Evolutionary conservation across 495 filamentous ascomycete genomes (phyloP).

Genomic region (Xylaria palmicola): DNA sequence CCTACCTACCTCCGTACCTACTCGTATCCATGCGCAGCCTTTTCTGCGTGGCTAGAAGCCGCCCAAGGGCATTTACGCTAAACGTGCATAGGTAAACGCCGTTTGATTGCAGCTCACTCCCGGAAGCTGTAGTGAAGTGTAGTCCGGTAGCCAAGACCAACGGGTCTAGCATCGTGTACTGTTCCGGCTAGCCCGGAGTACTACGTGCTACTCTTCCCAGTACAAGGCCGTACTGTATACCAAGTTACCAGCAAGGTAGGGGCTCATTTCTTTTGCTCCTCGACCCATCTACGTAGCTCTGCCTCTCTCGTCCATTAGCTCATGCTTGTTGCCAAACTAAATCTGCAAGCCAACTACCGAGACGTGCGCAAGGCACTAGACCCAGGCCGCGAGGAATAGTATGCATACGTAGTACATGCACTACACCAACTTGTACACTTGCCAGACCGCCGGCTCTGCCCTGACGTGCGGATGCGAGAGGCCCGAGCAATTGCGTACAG

Average conservation of each 20-base stretch:
- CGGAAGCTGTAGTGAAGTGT: neutral
- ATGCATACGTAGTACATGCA: too few relatives aligned
- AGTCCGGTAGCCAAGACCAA: neutral
- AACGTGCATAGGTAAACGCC: neutral
- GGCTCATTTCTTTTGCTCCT: neutral
- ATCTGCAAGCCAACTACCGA: constrained; percentile 5
- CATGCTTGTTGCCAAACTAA: neutral
- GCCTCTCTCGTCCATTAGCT: neutral
- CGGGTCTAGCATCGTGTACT: too few relatives aligned
- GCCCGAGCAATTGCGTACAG: neutral
- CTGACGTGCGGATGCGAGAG: neutral
- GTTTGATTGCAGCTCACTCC: neutral
- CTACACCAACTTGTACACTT: too few relatives aligned
- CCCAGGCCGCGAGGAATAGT: neutral
- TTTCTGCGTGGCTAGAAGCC: neutral
- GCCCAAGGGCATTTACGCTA: neutral
- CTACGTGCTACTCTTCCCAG: too few relatives aligned
- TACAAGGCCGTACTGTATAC: too few relatives aligned
- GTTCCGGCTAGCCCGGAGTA: too few relatives aligned
- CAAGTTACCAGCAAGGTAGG: neutral
- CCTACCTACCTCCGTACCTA: too few relatives aligned
- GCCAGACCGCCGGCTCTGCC: neutral
- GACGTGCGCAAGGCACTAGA: neutral
- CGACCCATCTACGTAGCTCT: neutral
- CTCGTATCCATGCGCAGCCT: too few relatives aligned